Conservation (phyloP, 768 basidiomycete genomes). For the Suillus occidentalis region DNA sequence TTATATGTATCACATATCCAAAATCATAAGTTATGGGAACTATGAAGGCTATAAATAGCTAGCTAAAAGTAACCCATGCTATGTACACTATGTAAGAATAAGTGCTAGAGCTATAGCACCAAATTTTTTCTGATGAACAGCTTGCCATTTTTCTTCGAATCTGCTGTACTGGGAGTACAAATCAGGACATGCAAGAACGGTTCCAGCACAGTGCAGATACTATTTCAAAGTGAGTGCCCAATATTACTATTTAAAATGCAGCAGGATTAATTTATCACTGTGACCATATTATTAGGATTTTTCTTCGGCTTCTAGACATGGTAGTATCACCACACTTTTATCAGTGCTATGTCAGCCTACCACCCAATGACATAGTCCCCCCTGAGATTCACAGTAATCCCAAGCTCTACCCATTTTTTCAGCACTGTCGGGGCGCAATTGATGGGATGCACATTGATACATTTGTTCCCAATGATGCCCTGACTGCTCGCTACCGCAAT, state of each 20-base stretch:
- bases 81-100: too few relatives aligned
- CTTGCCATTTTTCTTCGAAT: background rate
- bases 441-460: slow-evolving; percentile 30
- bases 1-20: too few relatives aligned
- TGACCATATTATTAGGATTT: slow-evolving; percentile 8
- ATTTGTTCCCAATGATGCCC: slow-evolving; percentile 17
- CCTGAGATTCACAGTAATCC: slow-evolving; percentile 18
- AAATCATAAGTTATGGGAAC: too few relatives aligned
- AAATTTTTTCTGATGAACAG: background rate
- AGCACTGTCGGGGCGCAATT: slow-evolving; percentile 22
- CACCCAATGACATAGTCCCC: slow-evolving; percentile 14
- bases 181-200: background rate
- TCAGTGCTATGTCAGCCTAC: slow-evolving; percentile 21
- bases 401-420: slow-evolving; percentile 28
- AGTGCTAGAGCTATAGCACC: too few relatives aligned
- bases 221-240: slow-evolving; percentile 3
- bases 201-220: slow-evolving; percentile 1
- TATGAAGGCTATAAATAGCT: too few relatives aligned
- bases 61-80: too few relatives aligned
- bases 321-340: slow-evolving; percentile 23
- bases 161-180: background rate
- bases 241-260: too few relatives aligned
- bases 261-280: too few relatives aligned
- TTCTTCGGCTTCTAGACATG: slow-evolving; percentile 19
- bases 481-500: slow-evolving; percentile 22